phyloP scores from a whole-genome alignment of 164 flowering plant genomes.

The Aristolochia fimbriata region DNA sequence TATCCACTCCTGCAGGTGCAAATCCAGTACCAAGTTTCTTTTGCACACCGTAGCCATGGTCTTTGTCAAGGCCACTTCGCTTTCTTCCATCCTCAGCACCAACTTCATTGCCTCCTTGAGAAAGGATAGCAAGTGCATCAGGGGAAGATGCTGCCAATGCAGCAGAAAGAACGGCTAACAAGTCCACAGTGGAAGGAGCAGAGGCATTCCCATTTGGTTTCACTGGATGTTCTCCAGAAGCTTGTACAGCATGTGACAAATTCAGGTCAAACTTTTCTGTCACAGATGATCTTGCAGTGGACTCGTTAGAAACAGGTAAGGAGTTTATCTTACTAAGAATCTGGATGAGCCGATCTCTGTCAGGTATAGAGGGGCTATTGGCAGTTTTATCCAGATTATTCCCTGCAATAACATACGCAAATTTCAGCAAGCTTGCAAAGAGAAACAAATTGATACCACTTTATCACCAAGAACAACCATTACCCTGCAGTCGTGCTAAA shows the following conservation, averaged over 20 bases:
- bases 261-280: constrained; percentile 24
- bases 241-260: constrained; percentile 17
- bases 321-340: constrained; percentile 67
- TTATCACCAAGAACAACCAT: background rate
- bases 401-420: constrained; percentile 20
- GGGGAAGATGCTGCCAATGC: constrained; percentile 39
- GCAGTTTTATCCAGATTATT: constrained; percentile 25
- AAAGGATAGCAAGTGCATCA: constrained; percentile 25
- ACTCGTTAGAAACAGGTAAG: constrained; percentile 37
- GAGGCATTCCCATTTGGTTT: constrained; percentile 27
- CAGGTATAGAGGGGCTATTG: constrained; percentile 25
- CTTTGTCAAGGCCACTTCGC: constrained; percentile 25
- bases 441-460: background rate
- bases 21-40: constrained; percentile 23
- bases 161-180: constrained; percentile 58
- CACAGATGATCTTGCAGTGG: constrained; percentile 31
- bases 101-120: constrained; percentile 37
- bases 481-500: constrained; percentile 71
- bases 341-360: constrained; percentile 54
- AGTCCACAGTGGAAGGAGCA: constrained; percentile 47
- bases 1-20: constrained; percentile 27
- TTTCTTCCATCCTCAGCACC: constrained; percentile 29
- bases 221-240: constrained; percentile 23
- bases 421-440: background rate
- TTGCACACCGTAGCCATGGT: constrained; percentile 17